Evolutionary conservation across 2,329 filamentous ascomycete genomes (phyloP).

Genomic region (Penicillium sp.): DNA sequence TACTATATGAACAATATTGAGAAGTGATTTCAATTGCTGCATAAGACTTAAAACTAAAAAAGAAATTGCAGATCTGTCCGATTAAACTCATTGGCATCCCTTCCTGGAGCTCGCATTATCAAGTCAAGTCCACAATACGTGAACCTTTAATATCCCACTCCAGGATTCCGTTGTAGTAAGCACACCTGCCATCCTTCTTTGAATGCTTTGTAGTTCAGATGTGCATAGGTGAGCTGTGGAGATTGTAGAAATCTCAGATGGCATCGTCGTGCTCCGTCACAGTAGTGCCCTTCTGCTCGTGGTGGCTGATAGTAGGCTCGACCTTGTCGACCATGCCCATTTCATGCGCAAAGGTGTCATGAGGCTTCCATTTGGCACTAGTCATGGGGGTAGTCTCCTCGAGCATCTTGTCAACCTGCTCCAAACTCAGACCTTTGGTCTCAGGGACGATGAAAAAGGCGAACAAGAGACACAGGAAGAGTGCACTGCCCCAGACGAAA

Average conservation of each 20-base stretch:
- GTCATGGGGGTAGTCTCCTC: constrained; percentile 78
- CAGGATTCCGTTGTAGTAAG: neutral
- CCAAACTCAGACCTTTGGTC: constrained; percentile 74
- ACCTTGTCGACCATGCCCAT: constrained; percentile 51
- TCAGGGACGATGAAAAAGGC: constrained; percentile 72
- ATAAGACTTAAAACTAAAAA: neutral
- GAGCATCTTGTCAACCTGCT: constrained; percentile 86
- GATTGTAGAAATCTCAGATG: neutral
- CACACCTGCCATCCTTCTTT: neutral
- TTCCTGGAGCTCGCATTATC: neutral
- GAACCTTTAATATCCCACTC: neutral
- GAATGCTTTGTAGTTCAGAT: neutral
- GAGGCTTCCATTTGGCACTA: constrained; percentile 74
- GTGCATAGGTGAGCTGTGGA: neutral
- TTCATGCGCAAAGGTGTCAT: constrained; percentile 65
- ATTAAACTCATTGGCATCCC: neutral
- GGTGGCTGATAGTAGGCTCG: constrained; percentile 1
- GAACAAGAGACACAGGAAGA: constrained; percentile 67
- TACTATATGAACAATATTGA: neutral
- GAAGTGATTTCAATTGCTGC: neutral
- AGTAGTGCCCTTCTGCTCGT: constrained; percentile 6
- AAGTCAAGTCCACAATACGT: neutral
- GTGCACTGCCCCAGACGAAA: constrained; percentile 78
- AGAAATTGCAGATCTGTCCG: neutral
- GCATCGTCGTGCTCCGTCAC: neutral